phyloP scores from a whole-genome alignment of 2,329 filamentous ascomycete genomes.

The Fusarium circinatum region DNA sequence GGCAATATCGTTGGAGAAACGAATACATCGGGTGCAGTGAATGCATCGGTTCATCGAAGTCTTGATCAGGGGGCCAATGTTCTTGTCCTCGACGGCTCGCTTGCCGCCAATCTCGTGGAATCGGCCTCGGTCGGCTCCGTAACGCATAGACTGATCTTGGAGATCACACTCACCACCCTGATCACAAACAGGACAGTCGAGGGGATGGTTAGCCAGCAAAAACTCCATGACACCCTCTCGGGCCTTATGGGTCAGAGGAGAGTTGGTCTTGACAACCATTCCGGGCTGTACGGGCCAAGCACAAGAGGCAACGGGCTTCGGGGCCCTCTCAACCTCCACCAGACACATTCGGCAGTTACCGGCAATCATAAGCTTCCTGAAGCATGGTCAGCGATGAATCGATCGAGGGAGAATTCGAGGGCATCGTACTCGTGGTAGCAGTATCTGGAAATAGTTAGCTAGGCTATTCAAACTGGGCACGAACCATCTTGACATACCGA shows the following conservation, averaged over 20 bases:
- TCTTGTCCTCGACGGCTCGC: slow-evolving; percentile 98
- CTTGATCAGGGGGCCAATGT: slow-evolving; percentile 97
- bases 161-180: slow-evolving; percentile 99
- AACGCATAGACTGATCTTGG: slow-evolving; percentile 99
- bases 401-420: slow-evolving; percentile 41
- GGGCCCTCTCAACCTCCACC: slow-evolving; percentile 95
- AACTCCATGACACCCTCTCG: slow-evolving; percentile 99
- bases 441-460: slow-evolving; percentile 71
- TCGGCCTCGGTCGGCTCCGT: slow-evolving; percentile 92
- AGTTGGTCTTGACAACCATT: slow-evolving; percentile 99
- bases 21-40: slow-evolving; percentile 97
- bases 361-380: slow-evolving; percentile 96
- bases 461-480: slow-evolving; percentile 36
- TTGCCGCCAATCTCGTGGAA: slow-evolving; percentile 98
- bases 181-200: slow-evolving; percentile 98
- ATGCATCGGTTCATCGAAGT: slow-evolving; percentile 99
- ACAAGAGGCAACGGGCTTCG: slow-evolving; percentile 97
- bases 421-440: slow-evolving; percentile 93
- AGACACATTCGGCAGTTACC: slow-evolving; percentile 99
- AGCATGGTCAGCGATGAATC: slow-evolving; percentile 54
- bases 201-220: slow-evolving; percentile 91
- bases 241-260: slow-evolving; percentile 94
- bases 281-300: slow-evolving; percentile 98
- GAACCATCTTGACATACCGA: slow-evolving; percentile 64
- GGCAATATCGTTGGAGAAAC: slow-evolving; percentile 97